Percentiles rank a stretch among this genome's conserved stretches.
phyloP scores from a whole-genome alignment of 139 green algal genomes.

The Volvox reticuliferus region DNA sequence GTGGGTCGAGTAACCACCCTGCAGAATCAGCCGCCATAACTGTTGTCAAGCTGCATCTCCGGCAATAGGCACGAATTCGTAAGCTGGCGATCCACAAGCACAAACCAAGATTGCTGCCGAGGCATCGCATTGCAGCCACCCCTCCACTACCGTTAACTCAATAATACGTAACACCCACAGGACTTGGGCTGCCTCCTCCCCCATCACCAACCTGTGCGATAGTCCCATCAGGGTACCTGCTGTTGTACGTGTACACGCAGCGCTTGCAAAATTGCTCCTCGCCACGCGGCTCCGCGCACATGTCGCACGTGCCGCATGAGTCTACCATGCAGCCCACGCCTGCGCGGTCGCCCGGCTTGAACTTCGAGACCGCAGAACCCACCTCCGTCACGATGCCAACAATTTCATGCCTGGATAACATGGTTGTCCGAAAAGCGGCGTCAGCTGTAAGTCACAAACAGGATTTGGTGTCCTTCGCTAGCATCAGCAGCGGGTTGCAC shows the following conservation, averaged over 20 bases:
- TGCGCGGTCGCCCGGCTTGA: slow-evolving; percentile 83
- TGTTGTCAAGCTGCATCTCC: too few relatives aligned
- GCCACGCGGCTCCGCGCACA: slow-evolving; percentile 34
- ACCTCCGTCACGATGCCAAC: slow-evolving; percentile 87
- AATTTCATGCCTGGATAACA: slow-evolving; percentile 81
- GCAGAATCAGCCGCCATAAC: neutral
- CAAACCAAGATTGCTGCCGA: too few relatives aligned
- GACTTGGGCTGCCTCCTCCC: too few relatives aligned
- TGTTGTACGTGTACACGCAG: slow-evolving; percentile 81
- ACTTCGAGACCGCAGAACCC: slow-evolving; percentile 59
- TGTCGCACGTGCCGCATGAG: slow-evolving; percentile 67
- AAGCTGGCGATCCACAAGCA: too few relatives aligned
- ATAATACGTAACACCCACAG: too few relatives aligned
- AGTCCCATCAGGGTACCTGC: slow-evolving; percentile 61
- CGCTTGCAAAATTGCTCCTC: slow-evolving; percentile 68
- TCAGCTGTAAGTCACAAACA: too few relatives aligned
- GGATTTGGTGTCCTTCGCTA: too few relatives aligned
- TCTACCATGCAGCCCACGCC: slow-evolving; percentile 87
- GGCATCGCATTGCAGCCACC: too few relatives aligned
- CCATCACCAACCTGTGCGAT: slow-evolving; percentile 3
- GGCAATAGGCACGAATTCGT: too few relatives aligned
- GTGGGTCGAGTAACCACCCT: slow-evolving; percentile 85
- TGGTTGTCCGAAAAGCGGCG: too few relatives aligned
- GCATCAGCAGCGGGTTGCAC: too few relatives aligned
- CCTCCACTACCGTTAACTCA: too few relatives aligned